A percentile compares a stretch with the other conserved stretches of the same genome.
These are phyloP conservation scores for Porphyrellus cyaneotinctus DNA, from an alignment of 768 basidiomycete species.

Conservation along the genomic window DNA sequence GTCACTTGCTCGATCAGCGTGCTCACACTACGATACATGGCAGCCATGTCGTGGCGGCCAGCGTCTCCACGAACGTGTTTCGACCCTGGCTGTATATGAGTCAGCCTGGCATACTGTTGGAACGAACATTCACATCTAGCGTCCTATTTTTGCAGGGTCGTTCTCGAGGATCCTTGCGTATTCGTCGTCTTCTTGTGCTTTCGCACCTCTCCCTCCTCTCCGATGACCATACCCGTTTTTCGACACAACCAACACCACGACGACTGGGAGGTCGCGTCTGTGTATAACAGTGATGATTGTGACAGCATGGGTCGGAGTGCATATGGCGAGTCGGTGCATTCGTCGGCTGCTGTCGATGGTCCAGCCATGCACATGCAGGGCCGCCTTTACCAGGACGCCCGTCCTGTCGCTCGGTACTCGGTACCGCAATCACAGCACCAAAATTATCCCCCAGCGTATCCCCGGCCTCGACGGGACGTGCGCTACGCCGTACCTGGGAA, in stretches of 20 bases:
- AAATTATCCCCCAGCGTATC: conserved; percentile 2
- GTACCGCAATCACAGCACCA: conserved; percentile 15
- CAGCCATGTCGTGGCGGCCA: conserved; percentile 20
- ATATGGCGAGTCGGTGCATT: conserved; percentile 12
- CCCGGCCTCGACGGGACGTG: conserved; percentile 12
- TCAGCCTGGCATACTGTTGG: conserved; percentile 2
- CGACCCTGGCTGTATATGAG: conserved; percentile 27
- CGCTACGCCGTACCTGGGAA: conserved; percentile 3
- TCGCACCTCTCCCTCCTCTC: background rate
- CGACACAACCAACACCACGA: conserved; percentile 23
- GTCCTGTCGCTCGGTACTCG: conserved; percentile 13
- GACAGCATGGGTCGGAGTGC: conserved; percentile 21
- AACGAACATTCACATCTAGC: background rate
- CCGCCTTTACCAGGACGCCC: background rate
- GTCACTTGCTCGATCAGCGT: conserved; percentile 6
- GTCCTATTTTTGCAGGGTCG: conserved; percentile 1
- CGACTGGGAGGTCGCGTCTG: conserved; percentile 30
- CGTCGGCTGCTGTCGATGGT: conserved; percentile 4
- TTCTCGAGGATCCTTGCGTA: background rate
- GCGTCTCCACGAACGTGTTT: conserved; percentile 25
- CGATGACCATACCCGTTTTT: conserved; percentile 26
- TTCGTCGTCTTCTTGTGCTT: background rate
- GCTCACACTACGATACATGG: conserved; percentile 11
- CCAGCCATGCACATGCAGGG: conserved; percentile 6
- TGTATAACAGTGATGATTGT: conserved; percentile 29